Evolutionary conservation across 2,329 filamentous ascomycete species (phyloP).

Genomic region (Graphilbum ipis-grandicollis): DNA sequence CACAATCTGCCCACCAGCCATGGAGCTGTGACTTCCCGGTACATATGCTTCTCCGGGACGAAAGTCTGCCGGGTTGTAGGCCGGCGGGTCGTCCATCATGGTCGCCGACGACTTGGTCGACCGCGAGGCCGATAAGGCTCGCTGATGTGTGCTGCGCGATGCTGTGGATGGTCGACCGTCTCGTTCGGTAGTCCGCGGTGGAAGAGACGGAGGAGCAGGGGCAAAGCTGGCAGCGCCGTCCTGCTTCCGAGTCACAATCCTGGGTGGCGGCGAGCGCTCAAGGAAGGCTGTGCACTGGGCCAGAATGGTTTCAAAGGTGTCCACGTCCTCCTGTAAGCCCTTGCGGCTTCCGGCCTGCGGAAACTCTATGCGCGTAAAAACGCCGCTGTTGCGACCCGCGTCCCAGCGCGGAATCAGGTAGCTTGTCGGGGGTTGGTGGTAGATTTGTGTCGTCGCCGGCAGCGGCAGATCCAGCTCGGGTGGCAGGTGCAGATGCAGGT

Average conservation of each 20-base stretch:
- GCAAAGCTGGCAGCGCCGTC: background rate
- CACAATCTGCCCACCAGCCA: slow-evolving; percentile 61
- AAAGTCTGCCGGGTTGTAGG: slow-evolving; percentile 72
- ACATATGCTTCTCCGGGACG: slow-evolving; percentile 66
- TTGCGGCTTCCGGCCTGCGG: slow-evolving; percentile 53
- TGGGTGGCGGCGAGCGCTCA: slow-evolving; percentile 57
- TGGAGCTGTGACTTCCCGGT: slow-evolving; percentile 38
- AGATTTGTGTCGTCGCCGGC: slow-evolving; percentile 91
- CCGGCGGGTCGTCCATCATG: slow-evolving; percentile 28
- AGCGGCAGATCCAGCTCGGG: slow-evolving; percentile 87
- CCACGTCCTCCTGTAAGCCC: slow-evolving; percentile 75
- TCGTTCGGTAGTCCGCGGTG: background rate
- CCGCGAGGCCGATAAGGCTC: slow-evolving; percentile 5
- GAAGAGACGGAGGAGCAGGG: too few species aligned
- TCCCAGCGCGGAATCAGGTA: slow-evolving; percentile 96
- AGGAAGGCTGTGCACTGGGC: slow-evolving; percentile 93
- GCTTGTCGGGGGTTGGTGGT: slow-evolving; percentile 81
- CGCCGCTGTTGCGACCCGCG: slow-evolving; percentile 68
- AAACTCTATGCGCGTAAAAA: slow-evolving; percentile 89
- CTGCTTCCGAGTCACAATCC: slow-evolving; percentile 5
- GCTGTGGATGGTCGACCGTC: background rate
- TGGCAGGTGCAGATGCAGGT: slow-evolving; percentile 84
- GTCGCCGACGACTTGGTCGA: slow-evolving; percentile 17
- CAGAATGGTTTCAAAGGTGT: slow-evolving; percentile 89
- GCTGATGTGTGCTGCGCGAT: background rate